Percentiles rank a stretch among this genome's conserved stretches.
Conservation (phyloP, 2,329 filamentous ascomycete genomes). For the Penicillium sumatraense region DNA sequence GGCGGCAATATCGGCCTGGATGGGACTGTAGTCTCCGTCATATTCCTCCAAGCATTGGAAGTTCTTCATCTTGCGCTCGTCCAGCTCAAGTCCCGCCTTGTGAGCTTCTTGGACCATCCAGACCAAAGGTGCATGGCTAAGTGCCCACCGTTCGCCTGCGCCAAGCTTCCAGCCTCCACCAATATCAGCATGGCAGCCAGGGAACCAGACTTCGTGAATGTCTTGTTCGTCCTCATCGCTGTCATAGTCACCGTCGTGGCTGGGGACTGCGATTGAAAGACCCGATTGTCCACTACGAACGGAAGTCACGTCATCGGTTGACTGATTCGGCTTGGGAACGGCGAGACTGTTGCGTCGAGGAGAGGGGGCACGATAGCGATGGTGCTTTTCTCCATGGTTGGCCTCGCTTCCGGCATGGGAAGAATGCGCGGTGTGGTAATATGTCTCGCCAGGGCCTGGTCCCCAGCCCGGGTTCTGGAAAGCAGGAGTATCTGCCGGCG, state of each 20-base stretch:
- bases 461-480: slow-evolving; percentile 14
- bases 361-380: slow-evolving; percentile 36
- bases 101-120: slow-evolving; percentile 72
- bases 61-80: slow-evolving; percentile 67
- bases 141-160: slow-evolving; percentile 59
- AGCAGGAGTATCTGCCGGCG: slow-evolving; percentile 1
- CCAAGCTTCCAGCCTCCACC: slow-evolving; percentile 74
- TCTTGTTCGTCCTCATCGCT: slow-evolving; percentile 60
- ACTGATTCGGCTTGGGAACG: slow-evolving; percentile 31
- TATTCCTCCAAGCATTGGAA: slow-evolving; percentile 65
- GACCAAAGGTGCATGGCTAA: slow-evolving; percentile 70
- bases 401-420: slow-evolving; percentile 26
- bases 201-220: slow-evolving; percentile 76
- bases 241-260: slow-evolving; percentile 22
- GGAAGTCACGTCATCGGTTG: slow-evolving; percentile 36
- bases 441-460: slow-evolving; percentile 28
- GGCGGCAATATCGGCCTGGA: slow-evolving; percentile 29
- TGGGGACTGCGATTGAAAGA: slow-evolving; percentile 35
- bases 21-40: slow-evolving; percentile 40
- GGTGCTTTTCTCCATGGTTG: slow-evolving; percentile 10
- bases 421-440: slow-evolving; percentile 33
- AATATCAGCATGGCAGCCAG: slow-evolving; percentile 77
- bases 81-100: slow-evolving; percentile 71
- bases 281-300: slow-evolving; percentile 35
- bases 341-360: slow-evolving; percentile 28